These are phyloP conservation scores for Monosporascus sp. DNA, from an alignment of 2,329 filamentous ascomycete species.

Conservation along the genomic window DNA sequence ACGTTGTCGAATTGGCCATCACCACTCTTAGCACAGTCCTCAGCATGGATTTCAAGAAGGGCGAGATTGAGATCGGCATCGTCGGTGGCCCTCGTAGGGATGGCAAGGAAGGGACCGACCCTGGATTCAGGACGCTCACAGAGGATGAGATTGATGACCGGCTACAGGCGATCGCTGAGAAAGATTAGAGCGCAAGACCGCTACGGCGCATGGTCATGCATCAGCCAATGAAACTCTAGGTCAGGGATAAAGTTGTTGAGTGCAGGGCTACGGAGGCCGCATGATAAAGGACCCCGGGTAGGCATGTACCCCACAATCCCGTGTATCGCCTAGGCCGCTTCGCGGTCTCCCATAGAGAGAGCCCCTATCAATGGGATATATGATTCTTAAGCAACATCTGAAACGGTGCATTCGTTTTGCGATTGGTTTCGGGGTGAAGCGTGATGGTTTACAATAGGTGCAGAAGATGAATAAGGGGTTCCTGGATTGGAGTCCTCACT, in stretches of 20 bases:
- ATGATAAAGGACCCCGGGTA: neutral
- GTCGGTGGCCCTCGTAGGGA: conserved; percentile 82
- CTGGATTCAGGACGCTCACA: conserved; percentile 80
- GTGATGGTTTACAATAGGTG: neutral
- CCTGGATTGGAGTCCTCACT: neutral
- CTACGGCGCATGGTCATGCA: conserved; percentile 20
- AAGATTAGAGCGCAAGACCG: conserved; percentile 62
- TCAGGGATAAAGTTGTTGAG: conserved; percentile 1
- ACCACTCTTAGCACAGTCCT: conserved; percentile 91
- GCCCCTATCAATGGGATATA: neutral
- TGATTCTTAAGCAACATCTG: neutral
- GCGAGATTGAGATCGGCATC: conserved; percentile 95
- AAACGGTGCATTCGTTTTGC: too few relatives aligned
- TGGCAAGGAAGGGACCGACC: conserved; percentile 75
- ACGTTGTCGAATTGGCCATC: conserved; percentile 95
- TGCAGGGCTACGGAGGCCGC: neutral
- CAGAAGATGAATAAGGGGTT: neutral
- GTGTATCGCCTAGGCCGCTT: neutral
- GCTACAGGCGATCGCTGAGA: conserved; percentile 96
- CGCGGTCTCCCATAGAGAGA: neutral
- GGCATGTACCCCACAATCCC: neutral
- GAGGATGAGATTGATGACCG: conserved; percentile 98
- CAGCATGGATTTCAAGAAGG: conserved; percentile 99
- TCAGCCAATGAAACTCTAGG: conserved; percentile 10
- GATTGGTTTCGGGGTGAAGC: neutral